Evolutionary conservation across 129 eudicot species (phyloP).

Genomic region (Lonicera japonica): DNA sequence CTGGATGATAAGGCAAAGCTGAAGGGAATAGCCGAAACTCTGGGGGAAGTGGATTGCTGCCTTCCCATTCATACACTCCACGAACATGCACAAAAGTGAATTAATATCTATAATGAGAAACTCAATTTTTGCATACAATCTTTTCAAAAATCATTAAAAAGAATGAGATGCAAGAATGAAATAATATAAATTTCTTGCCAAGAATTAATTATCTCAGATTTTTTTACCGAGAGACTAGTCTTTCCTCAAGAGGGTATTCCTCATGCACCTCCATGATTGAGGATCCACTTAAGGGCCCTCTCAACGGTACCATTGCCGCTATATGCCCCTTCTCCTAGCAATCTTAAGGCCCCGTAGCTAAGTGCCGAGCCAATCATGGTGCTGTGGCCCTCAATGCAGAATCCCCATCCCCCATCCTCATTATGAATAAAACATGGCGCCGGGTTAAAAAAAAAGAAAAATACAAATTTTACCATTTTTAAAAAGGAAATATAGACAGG

Average conservation of each 20-base stretch:
- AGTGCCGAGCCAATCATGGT: constrained; percentile 60
- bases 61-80: constrained; percentile 76
- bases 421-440: constrained; percentile 16
- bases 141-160: too few relatives aligned
- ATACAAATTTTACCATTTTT: background rate
- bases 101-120: background rate
- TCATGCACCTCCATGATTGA: constrained; percentile 71
- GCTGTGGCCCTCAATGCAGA: constrained; percentile 61
- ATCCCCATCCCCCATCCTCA: constrained; percentile 86
- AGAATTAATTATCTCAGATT: background rate
- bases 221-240: constrained; percentile 54
- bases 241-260: constrained; percentile 67
- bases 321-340: constrained; percentile 50
- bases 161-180: too few relatives aligned
- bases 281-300: constrained; percentile 59
- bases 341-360: constrained; percentile 39
- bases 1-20: constrained; percentile 64
- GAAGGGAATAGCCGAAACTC: constrained; percentile 77
- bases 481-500: background rate
- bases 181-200: background rate
- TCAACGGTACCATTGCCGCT: constrained; percentile 38
- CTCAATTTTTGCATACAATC: background rate
- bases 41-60: constrained; percentile 80
- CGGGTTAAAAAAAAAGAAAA: background rate
- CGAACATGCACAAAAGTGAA: constrained; percentile 33